Evolutionary conservation across 2,329 filamentous ascomycete species (phyloP).

Genomic region (Talaromyces sp.): DNA sequence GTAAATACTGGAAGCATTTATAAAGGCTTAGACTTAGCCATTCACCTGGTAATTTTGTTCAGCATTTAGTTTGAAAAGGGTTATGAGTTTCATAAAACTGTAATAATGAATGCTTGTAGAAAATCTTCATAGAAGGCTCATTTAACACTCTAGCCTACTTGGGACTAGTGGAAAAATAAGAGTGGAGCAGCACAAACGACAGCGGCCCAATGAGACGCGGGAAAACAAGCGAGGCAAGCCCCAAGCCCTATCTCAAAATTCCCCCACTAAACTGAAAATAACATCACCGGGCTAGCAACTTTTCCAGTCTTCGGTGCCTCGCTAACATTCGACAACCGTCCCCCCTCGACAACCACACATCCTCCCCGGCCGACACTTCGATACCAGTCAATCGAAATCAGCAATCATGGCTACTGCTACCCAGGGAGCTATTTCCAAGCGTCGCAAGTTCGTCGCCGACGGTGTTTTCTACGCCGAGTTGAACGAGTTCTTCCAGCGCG

Average conservation of each 20-base stretch:
- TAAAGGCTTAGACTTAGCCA: neutral
- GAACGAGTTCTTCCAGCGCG: constrained; percentile 99
- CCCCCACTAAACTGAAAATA: constrained; percentile 31
- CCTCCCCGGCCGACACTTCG: constrained; percentile 26
- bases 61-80: neutral
- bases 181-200: neutral
- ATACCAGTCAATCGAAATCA: constrained; percentile 13
- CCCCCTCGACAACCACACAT: constrained; percentile 22
- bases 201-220: constrained; percentile 12
- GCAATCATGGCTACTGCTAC: constrained; percentile 44
- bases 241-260: constrained; percentile 35
- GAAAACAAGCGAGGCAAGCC: constrained; percentile 28
- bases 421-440: constrained; percentile 50
- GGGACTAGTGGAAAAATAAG: neutral
- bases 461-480: constrained; percentile 99
- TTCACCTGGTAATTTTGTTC: neutral
- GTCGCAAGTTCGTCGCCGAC: constrained; percentile 78
- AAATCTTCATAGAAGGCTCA: neutral
- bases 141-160: neutral
- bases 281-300: constrained; percentile 9
- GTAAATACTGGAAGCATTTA: neutral
- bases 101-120: neutral
- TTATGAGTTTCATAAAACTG: neutral
- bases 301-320: constrained; percentile 20
- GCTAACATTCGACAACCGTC: constrained; percentile 12